These are phyloP conservation scores for Aspergillus kassunensis DNA, from an alignment of 495 filamentous ascomycete species.

Conservation along the genomic window DNA sequence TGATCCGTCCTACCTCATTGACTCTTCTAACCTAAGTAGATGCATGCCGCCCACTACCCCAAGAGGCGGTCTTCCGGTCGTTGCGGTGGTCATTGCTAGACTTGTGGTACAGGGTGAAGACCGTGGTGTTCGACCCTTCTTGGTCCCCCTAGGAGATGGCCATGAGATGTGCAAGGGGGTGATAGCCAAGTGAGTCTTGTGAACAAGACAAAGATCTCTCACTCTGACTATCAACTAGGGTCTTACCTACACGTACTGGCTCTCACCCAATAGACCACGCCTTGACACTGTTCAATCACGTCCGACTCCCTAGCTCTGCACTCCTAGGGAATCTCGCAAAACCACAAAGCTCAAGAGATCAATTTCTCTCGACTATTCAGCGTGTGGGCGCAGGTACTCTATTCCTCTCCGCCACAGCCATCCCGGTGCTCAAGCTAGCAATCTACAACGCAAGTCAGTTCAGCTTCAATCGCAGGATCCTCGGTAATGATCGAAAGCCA, in stretches of 20 bases:
- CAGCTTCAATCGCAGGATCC: constrained; percentile 21
- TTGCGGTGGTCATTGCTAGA: constrained; percentile 34
- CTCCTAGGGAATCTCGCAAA: constrained; percentile 24
- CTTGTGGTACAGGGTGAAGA: constrained; percentile 26
- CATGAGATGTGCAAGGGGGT: constrained; percentile 30
- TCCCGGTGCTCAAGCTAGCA: constrained; percentile 21
- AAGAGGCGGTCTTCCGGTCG: constrained; percentile 18
- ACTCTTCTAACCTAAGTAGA: constrained; percentile 10
- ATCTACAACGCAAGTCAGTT: constrained; percentile 24
- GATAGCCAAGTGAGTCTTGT: constrained; percentile 17
- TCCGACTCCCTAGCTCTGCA: constrained; percentile 23
- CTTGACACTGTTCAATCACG: constrained; percentile 32
- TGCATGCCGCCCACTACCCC: constrained; percentile 35
- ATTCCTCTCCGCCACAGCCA: constrained; percentile 13
- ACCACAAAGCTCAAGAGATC: constrained; percentile 10
- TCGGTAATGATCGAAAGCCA: neutral
- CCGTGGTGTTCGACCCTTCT: constrained; percentile 31
- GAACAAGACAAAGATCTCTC: neutral
- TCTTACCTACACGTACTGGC: constrained; percentile 24
- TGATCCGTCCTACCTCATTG: no score
- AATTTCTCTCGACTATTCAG: constrained; percentile 26
- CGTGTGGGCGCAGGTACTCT: constrained; percentile 28
- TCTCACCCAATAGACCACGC: constrained; percentile 32
- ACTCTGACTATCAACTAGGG: neutral
- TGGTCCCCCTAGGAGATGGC: constrained; percentile 28